Conservation (phyloP, 1,284 basidiomycete genomes). For the Macrocystidia cucumis region DNA sequence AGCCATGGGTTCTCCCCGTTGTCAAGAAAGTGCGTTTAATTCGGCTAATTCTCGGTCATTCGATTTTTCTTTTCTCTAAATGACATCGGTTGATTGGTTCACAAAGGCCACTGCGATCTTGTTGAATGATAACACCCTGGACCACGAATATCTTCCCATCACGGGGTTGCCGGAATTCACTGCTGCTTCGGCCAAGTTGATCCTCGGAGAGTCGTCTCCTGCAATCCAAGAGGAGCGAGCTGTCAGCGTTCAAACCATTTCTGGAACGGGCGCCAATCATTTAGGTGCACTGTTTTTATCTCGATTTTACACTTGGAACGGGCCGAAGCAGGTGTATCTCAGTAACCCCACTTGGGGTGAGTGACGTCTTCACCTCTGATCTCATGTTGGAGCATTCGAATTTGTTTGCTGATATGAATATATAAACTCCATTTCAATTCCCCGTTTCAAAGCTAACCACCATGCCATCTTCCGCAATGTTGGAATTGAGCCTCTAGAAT, state of each 20-base stretch:
- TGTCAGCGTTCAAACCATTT: conserved; percentile 84
- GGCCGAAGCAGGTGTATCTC: conserved; percentile 67
- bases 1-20: conserved; percentile 90
- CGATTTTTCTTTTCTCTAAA: conserved; percentile 1
- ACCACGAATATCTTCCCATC: conserved; percentile 95
- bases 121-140: conserved; percentile 64
- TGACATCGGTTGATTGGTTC: background rate
- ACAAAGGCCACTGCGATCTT: conserved; percentile 78
- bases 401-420: too few species aligned
- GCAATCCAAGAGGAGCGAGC: conserved; percentile 69
- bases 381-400: conserved; percentile 6
- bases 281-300: conserved; percentile 86
- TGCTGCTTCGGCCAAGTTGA: conserved; percentile 71
- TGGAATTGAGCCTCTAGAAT: conserved; percentile 73
- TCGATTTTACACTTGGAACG: conserved; percentile 73
- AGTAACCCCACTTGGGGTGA: conserved; percentile 92
- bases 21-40: conserved; percentile 73
- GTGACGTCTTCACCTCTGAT: conserved; percentile 20
- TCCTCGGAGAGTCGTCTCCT: conserved; percentile 70
- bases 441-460: conserved; percentile 67
- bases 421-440: conserved; percentile 1
- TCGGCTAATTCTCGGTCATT: conserved; percentile 3
- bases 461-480: conserved; percentile 84
- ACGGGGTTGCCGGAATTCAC: conserved; percentile 83
- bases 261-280: conserved; percentile 94